Evolutionary conservation across 2,329 filamentous ascomycete genomes (phyloP).

Genomic region (Penicillium hordei): DNA sequence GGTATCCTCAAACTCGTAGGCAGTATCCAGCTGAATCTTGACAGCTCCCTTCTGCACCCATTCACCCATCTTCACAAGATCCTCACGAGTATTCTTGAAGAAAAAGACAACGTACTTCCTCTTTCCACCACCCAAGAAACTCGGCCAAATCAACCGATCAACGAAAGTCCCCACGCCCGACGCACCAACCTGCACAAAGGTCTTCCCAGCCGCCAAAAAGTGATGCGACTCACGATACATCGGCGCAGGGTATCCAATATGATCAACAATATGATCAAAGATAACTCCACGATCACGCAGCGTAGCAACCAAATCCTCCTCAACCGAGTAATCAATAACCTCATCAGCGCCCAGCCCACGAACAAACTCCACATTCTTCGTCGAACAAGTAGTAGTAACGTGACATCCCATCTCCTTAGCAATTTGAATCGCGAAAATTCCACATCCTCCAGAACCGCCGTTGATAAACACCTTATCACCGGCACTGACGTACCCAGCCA

Average conservation of each 20-base stretch:
- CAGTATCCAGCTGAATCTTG: constrained; percentile 55
- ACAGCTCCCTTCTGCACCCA: constrained; percentile 62
- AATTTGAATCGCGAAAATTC: constrained; percentile 60
- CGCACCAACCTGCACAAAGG: constrained; percentile 54
- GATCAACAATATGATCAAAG: constrained; percentile 59
- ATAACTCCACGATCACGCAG: constrained; percentile 49
- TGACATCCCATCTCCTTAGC: constrained; percentile 59
- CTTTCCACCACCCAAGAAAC: constrained; percentile 52
- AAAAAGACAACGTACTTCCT: constrained; percentile 36
- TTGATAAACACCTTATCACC: constrained; percentile 62
- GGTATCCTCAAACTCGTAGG: constrained; percentile 56
- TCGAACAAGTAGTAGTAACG: constrained; percentile 59
- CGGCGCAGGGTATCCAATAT: constrained; percentile 47
- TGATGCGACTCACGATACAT: constrained; percentile 55
- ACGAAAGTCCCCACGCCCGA: constrained; percentile 31
- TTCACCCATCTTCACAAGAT: constrained; percentile 51
- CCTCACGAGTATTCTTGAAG: constrained; percentile 41
- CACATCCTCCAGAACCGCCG: constrained; percentile 61
- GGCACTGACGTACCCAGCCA: constrained; percentile 45
- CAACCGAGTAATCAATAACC: constrained; percentile 58
- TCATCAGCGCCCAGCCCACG: constrained; percentile 60
- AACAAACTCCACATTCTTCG: constrained; percentile 55
- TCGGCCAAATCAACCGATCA: constrained; percentile 45
- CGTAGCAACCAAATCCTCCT: constrained; percentile 46
- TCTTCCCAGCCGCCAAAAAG: constrained; percentile 51